Base-by-base conservation (phyloP, 2,329 filamentous ascomycete species). In the Calonectria pseudoturangicola region DNA sequence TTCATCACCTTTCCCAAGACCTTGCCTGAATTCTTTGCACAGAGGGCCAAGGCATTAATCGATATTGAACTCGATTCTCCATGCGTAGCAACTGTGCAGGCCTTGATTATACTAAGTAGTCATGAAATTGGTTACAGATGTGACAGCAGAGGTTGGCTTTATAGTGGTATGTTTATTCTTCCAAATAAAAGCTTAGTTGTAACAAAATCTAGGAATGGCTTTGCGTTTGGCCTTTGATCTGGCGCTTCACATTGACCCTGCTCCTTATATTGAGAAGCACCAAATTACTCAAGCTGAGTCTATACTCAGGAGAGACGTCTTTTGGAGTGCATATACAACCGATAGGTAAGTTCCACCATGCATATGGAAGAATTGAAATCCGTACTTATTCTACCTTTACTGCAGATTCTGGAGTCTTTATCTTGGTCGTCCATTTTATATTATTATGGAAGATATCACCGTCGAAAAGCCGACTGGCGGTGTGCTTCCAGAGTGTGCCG, bases 1-100 rank as follows among this genome's bases (percentile, higher is more conserved):
- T 85, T 86, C 41, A 68, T 75, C 7, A 77, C 75, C 0, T 76
- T 75, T 79, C 86, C 70, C 82, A 85, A 43, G 81, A 85, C 73
- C 78, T 80, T 43, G 80, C 67, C 78, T 4, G 77, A 80, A 10
- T 80, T 80, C 56, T 80, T 80, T 65, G 77, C 79, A 8, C 75
- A 79, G 13, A 58, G 79, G 39, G 79, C 79, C 13, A 80, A 80
- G 62, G 73, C 74, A 1, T 56, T 80, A 3, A 50, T 80, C 2
- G 79, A 80, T 25, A 80, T 80, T 16, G 78, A 80, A 36, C 68
- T 80, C 3, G 79, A 80, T 25, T 76, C 68, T 8, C 79, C 78
- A 12, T 75, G 73, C 9, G 71, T 80, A 2, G 79, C 79, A 2
- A 80, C 79, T 0, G 74, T 80, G 3, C 78, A 80, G 27, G 75